A percentile compares a stretch with the other conserved stretches of the same genome.
Evolutionary conservation across 2,329 filamentous ascomycete species (phyloP).

Genomic region (Fusarium vanettenii): DNA sequence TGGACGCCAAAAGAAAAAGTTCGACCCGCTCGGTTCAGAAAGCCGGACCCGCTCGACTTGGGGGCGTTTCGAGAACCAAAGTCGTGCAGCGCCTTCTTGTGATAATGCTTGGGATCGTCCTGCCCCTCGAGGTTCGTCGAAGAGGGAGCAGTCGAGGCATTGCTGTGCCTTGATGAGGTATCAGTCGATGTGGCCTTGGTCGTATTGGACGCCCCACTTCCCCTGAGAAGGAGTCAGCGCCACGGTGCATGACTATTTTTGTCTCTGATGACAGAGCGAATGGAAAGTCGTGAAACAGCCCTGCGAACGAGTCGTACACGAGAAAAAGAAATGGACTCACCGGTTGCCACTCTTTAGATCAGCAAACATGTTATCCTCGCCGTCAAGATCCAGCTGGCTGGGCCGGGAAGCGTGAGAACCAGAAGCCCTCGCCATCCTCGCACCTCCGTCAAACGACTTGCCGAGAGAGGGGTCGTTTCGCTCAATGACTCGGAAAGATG

Average conservation of each 20-base stretch:
- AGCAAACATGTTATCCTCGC: constrained; percentile 70
- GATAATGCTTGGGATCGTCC: constrained; percentile 46
- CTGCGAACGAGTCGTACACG: constrained; percentile 33
- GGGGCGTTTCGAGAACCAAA: constrained; percentile 54
- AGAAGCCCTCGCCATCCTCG: constrained; percentile 54
- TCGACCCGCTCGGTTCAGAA: constrained; percentile 66
- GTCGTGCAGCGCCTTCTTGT: constrained; percentile 53
- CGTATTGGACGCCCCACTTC: constrained; percentile 70
- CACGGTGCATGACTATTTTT: constrained; percentile 44
- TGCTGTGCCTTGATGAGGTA: constrained; percentile 71
- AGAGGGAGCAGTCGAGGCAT: constrained; percentile 70
- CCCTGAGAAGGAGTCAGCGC: constrained; percentile 59
- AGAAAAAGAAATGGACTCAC: constrained; percentile 55
- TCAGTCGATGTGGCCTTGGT: constrained; percentile 70
- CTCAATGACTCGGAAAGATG: constrained; percentile 70
- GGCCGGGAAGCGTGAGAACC: constrained; percentile 53
- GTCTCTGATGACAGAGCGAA: constrained; percentile 28
- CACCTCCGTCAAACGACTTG: constrained; percentile 64
- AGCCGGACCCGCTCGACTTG: constrained; percentile 62
- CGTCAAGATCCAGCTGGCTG: constrained; percentile 53
- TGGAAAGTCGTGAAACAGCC: constrained; percentile 28
- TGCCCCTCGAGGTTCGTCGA: constrained; percentile 57
- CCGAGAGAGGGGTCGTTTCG: constrained; percentile 57
- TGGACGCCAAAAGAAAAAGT: constrained; percentile 70
- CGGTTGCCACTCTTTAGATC: constrained; percentile 65